Conservation (phyloP, 306 rosid genomes). For the Senna tora region DNA sequence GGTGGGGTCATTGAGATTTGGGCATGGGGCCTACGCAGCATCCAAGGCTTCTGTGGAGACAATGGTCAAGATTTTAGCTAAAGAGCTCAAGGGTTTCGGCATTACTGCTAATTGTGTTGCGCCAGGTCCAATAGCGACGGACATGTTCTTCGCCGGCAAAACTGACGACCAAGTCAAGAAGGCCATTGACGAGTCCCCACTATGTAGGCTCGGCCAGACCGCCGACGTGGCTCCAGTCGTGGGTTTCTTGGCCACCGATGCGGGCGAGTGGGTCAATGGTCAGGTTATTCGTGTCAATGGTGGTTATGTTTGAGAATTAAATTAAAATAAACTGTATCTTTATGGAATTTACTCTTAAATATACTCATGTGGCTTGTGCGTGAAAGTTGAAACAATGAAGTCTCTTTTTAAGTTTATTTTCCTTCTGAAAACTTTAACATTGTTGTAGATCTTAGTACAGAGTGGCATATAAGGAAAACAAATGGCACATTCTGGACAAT, state of each 20-base stretch:
- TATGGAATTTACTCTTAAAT: too few species aligned
- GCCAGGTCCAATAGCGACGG: constrained; percentile 62
- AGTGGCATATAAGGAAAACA: too few species aligned
- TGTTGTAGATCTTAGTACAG: too few species aligned
- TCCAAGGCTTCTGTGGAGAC: constrained; percentile 73
- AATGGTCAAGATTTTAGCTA: constrained; percentile 55
- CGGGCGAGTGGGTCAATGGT: constrained; percentile 59
- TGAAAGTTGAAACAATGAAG: too few species aligned
- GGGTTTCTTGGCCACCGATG: constrained; percentile 56
- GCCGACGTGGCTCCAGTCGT: constrained; percentile 52
- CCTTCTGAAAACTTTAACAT: too few species aligned
- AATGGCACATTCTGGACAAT: too few species aligned
- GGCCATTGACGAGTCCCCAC: constrained; percentile 30
- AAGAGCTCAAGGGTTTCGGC: constrained; percentile 58
- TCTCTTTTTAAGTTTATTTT: too few species aligned
- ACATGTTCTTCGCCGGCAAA: constrained; percentile 49
- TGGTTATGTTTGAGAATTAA: too few species aligned
- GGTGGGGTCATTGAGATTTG: too few species aligned
- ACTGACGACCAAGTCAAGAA: constrained; percentile 43
- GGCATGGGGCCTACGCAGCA: constrained; percentile 39
- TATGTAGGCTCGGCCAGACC: constrained; percentile 49
- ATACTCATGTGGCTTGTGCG: too few species aligned
- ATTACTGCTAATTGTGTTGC: constrained; percentile 66
- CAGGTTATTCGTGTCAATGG: constrained; percentile 63
- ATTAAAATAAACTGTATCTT: too few species aligned